Percentiles rank a stretch among this genome's conserved stretches.
phyloP scores from a whole-genome alignment of 2,329 filamentous ascomycete species.

The Colletotrichum trifolii region DNA sequence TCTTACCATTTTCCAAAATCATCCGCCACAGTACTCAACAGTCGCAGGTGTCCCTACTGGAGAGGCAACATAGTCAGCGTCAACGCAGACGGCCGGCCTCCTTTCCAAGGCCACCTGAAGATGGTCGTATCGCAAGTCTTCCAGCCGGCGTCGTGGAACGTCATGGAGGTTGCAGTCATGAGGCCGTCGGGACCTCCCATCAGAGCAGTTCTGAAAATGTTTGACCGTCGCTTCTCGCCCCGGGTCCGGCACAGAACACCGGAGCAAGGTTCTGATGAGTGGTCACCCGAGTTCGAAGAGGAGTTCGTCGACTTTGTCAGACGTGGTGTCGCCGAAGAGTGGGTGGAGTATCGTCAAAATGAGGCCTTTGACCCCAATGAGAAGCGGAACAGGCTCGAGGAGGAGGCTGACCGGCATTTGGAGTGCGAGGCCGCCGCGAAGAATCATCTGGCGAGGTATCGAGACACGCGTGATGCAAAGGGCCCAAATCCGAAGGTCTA shows the following conservation, averaged over 20 bases:
- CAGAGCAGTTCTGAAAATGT: slow-evolving; percentile 24
- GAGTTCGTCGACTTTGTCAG: slow-evolving; percentile 26
- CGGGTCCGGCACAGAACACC: slow-evolving; percentile 8
- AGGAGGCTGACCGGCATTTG: slow-evolving; percentile 21
- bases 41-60: slow-evolving; percentile 22
- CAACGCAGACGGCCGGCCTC: slow-evolving; percentile 4
- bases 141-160: slow-evolving; percentile 21
- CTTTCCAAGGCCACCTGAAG: slow-evolving; percentile 16
- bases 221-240: slow-evolving; percentile 30
- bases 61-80: slow-evolving; percentile 26
- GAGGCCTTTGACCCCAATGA: not conserved
- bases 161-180: slow-evolving; percentile 22
- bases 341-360: not conserved
- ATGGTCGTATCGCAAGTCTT: slow-evolving; percentile 29
- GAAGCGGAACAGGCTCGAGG: slow-evolving; percentile 16
- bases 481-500: slow-evolving; percentile 6
- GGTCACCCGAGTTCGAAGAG: slow-evolving; percentile 25
- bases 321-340: slow-evolving; percentile 22
- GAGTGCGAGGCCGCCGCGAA: slow-evolving; percentile 16
- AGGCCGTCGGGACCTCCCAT: slow-evolving; percentile 5
- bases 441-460: not conserved
- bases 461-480: slow-evolving; percentile 4
- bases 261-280: slow-evolving; percentile 6
- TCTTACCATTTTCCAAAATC: not conserved
- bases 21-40: not conserved